Evolutionary conservation across 2,329 filamentous ascomycete genomes (phyloP), one percentile per base, ranked within the genome.

Genomic region (Colletotrichum spaethianum): DNA sequence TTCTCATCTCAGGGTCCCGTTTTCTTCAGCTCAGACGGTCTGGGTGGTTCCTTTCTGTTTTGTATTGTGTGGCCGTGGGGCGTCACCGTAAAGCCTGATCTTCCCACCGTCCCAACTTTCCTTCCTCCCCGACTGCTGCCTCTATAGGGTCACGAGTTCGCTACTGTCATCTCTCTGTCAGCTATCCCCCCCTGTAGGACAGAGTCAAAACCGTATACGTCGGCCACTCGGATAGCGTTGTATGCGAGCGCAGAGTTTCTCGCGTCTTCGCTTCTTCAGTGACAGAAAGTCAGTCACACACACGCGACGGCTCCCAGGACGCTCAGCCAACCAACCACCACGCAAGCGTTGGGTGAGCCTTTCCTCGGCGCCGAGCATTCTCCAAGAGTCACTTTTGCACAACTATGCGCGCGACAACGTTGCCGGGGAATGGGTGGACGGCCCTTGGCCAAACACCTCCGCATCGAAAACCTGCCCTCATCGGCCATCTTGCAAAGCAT

Each of bases 401-500:
- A 53, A 60, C 44, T 40, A 53, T 66, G 53, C 53, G 62, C 36
- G 36, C 53, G n/a, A 33, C 50, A 20, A 26, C 20, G 53, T 46
- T 20, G 52, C 60, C 18, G 26, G 23, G 50, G 28, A 55, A 60
- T 60, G 36, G 40, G 33, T 18, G 48, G 31, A 20, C 52, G 23
- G 40, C 36, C 18, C 18, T 56, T 9, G 38, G 38, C 16, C 31
- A 53, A 52, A 31, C 16, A 40, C 33, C 64, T 57, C 42, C 31
- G 55, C 66, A 48, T 60, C 55, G 48, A 67, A 23, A 56, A 26
- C 44, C 40, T 26, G 33, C 26, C 36, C 52, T 52, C 68, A 68
- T 71, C 64, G 68, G 64, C 18, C 64, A 36, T 71, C 68, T 68
- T 28, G 68, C 68, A 59, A 50, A 64, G 50, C 60, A 57, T 69